A percentile compares a stretch with the other conserved stretches of the same genome.
These are phyloP conservation scores for Wickerhamiella galacta DNA, from an alignment of 805 yeast species.

Conservation along the genomic window DNA sequence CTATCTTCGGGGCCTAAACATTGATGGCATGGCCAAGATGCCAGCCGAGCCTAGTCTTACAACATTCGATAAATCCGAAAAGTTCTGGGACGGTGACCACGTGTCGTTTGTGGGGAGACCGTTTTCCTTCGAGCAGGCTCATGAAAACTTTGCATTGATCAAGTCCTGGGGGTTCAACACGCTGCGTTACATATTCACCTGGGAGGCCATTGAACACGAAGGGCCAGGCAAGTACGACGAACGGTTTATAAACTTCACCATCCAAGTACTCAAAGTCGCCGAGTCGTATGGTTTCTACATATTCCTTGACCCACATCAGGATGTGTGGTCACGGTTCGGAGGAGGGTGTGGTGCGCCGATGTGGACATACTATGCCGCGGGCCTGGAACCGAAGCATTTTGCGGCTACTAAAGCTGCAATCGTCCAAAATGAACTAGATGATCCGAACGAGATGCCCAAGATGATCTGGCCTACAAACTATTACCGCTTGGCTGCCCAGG, in stretches of 20 bases:
- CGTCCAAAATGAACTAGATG: conserved; percentile 38
- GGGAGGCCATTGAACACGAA: conserved; percentile 85
- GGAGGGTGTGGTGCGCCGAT: conserved; percentile 93
- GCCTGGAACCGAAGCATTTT: conserved; percentile 60
- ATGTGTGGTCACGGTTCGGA: conserved; percentile 75
- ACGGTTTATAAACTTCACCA: conserved; percentile 54
- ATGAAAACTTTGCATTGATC: conserved; percentile 47
- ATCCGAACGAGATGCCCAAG: conserved; percentile 41
- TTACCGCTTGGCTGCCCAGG: conserved; percentile 50
- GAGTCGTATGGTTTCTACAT: conserved; percentile 52
- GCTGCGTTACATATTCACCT: conserved; percentile 58
- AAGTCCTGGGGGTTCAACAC: conserved; percentile 71
- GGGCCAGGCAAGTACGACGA: conserved; percentile 78
- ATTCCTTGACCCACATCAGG: conserved; percentile 81
- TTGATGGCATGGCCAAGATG: conserved; percentile 57
- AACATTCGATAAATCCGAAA: conserved; percentile 15
- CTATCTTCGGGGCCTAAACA: conserved; percentile 59
- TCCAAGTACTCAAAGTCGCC: conserved; percentile 41
- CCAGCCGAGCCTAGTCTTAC: conserved; percentile 39
- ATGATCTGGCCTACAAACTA: conserved; percentile 93
- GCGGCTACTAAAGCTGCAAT: conserved; percentile 57
- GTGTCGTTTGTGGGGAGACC: conserved; percentile 79
- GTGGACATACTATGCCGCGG: conserved; percentile 86
- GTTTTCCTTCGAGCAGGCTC: conserved; percentile 58
- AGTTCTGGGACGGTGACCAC: conserved; percentile 50